Evolutionary conservation across 345 rosid species (phyloP), one percentile per base, ranked within the genome.

Genomic region (Sonneratia alba): DNA sequence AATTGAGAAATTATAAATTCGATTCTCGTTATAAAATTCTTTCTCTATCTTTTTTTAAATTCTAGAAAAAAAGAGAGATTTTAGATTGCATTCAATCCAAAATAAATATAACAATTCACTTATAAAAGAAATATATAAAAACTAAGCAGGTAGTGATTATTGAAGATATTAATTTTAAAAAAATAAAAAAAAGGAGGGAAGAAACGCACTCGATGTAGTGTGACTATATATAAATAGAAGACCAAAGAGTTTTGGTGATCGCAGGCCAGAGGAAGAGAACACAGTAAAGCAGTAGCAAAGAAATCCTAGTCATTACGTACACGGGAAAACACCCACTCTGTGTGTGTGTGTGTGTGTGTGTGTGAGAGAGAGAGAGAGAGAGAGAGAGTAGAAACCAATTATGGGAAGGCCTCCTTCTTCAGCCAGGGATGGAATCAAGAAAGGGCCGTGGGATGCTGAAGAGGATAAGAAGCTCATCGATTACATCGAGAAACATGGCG

Each of bases 321-420:
- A 4, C 0, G 45, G 45, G 45, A 42, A 1, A 42, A 42, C 45
- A 42, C 45, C 10, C 45, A 1, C 10, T 2, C 45, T 27, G 0
- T 27, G 0, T 27, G 32, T 27, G 32, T 0, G 32, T 1, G 32
- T 0, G 32, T 0, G 32, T 0, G 32, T 0, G 32, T 0, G 32
- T 0, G 32, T 1, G 43, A 8, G 43, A 40, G 9, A 40, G 43
- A 40, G 9, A 1, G 7, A 40, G 15, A 47, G 45, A 47, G 15
- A 47, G 36, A 27, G 48, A 9, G 24, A 37, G 61, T 2, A 4
- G 5, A 40, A 8, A 40, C n/a, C 32, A 74, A 71, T 67, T 71
- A 92, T 92, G 98, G 95, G 85, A 68, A 84, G 96, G 79, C 67
- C 86, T 75, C 96, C 96, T 72, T 92, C 94, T 77, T 90, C 92